A percentile compares a stretch with the other conserved stretches of the same genome.
Conservation (phyloP, 371 early-diverging fungal genomes). For the Lichtheimia hyalospora region DNA sequence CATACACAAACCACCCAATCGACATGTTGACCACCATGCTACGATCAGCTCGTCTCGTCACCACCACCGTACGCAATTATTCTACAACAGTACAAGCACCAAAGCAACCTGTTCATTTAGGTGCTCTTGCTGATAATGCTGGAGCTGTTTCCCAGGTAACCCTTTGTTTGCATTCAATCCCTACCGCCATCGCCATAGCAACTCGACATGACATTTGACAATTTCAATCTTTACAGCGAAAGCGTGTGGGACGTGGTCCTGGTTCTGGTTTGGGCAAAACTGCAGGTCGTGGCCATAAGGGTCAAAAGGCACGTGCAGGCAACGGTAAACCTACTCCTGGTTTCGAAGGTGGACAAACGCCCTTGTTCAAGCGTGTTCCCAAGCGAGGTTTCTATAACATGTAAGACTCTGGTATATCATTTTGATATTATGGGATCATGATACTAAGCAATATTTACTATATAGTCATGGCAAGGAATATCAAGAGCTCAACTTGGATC, state of each 20-base stretch:
- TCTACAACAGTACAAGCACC: conserved; percentile 33
- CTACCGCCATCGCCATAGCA: neutral
- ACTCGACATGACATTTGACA: neutral
- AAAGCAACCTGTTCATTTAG: conserved; percentile 37
- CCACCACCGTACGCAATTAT: conserved; percentile 16
- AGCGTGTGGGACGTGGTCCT: conserved; percentile 83
- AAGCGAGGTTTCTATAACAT: conserved; percentile 88
- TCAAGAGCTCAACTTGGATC: conserved; percentile 82
- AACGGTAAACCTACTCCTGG: conserved; percentile 79
- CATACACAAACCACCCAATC: neutral
- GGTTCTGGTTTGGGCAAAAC: conserved; percentile 90
- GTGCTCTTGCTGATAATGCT: conserved; percentile 44
- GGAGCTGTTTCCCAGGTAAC: conserved; percentile 50
- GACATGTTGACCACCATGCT: neutral
- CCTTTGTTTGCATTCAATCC: neutral
- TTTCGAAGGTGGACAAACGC: conserved; percentile 96
- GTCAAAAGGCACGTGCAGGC: conserved; percentile 85
- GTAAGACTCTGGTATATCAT: conserved; percentile 30
- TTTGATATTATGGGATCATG: neutral
- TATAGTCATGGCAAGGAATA: conserved; percentile 65
- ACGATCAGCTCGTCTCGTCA: conserved; percentile 8
- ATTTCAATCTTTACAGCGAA: conserved; percentile 34
- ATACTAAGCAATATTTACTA: neutral
- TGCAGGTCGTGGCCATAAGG: conserved; percentile 92
- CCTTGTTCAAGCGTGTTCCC: conserved; percentile 81